phyloP scores from a whole-genome alignment of 1,284 basidiomycete species.

The Ustilago lituana region DNA sequence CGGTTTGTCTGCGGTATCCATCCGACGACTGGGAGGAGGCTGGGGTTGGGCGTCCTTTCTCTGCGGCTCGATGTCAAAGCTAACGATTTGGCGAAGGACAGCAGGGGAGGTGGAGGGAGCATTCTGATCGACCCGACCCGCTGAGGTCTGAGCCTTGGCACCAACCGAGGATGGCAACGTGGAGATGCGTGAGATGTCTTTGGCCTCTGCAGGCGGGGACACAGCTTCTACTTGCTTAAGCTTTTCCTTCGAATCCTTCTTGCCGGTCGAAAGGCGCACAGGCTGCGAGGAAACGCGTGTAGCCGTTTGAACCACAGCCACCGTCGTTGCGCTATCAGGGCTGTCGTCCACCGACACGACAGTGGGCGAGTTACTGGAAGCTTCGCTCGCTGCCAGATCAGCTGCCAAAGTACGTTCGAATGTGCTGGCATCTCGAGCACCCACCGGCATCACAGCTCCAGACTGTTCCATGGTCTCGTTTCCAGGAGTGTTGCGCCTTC shows the following conservation, averaged over 20 bases:
- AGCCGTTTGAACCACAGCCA: constrained; percentile 1
- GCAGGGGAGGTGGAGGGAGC: too few species aligned
- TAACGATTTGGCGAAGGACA: constrained; percentile 1
- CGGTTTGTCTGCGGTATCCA: constrained; percentile 5
- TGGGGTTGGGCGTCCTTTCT: not conserved
- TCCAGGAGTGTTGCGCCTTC: not conserved
- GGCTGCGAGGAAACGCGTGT: constrained; percentile 4
- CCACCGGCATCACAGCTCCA: too few species aligned
- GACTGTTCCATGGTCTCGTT: not conserved
- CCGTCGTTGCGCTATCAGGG: constrained; percentile 1
- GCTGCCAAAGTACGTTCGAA: not conserved
- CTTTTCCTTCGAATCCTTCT: too few species aligned
- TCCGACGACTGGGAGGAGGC: constrained; percentile 1
- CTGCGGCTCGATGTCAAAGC: constrained; percentile 12
- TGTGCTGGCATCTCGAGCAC: not conserved
- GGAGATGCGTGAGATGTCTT: too few species aligned
- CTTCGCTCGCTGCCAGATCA: not conserved
- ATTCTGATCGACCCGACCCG: too few species aligned
- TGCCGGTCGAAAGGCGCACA: constrained; percentile 7
- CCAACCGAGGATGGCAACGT: too few species aligned
- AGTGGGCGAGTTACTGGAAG: not conserved
- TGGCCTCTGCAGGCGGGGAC: not conserved
- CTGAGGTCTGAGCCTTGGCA: too few species aligned
- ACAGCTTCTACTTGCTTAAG: too few species aligned
- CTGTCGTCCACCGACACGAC: constrained; percentile 1